A percentile compares a stretch with the other conserved stretches of the same genome.
phyloP scores from a whole-genome alignment of 345 rosid species.

The Camelina neglecta region DNA sequence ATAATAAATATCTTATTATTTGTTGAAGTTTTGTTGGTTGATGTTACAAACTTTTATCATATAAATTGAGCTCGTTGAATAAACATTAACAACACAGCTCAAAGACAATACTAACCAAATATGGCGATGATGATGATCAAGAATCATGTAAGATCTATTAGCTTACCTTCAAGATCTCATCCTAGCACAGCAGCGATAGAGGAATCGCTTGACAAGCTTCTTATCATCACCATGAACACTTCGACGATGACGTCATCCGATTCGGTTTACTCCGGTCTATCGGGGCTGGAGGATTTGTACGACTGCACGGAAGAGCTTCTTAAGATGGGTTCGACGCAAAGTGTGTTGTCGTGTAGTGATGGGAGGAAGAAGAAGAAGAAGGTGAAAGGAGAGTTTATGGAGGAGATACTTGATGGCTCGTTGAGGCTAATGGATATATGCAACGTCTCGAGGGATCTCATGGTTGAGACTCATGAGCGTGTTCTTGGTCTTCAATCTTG shows the following conservation, averaged over 20 bases:
- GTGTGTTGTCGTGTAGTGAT: slow-evolving; percentile 39
- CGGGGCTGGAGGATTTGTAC: slow-evolving; percentile 54
- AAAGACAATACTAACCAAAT: not conserved
- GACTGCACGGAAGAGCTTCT: slow-evolving; percentile 61
- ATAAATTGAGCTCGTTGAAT: slow-evolving; percentile 39
- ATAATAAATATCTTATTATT: slow-evolving; percentile 7
- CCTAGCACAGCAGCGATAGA: slow-evolving; percentile 59
- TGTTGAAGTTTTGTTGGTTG: slow-evolving; percentile 37
- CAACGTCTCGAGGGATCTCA: slow-evolving; percentile 59
- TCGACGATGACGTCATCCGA: slow-evolving; percentile 46
- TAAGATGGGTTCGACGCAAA: slow-evolving; percentile 58
- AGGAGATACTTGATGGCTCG: slow-evolving; percentile 64
- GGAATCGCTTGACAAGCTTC: slow-evolving; percentile 59
- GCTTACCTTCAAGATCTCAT: slow-evolving; percentile 81
- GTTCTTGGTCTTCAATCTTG: slow-evolving; percentile 61
- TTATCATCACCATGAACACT: slow-evolving; percentile 42
- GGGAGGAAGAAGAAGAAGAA: slow-evolving; percentile 26
- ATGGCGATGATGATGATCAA: slow-evolving; percentile 49
- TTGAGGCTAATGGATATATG: slow-evolving; percentile 66
- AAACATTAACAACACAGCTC: slow-evolving; percentile 32
- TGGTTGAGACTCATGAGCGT: slow-evolving; percentile 56
- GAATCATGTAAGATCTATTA: slow-evolving; percentile 61
- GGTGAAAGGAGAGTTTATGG: slow-evolving; percentile 47
- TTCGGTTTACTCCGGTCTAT: slow-evolving; percentile 49
- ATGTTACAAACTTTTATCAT: slow-evolving; percentile 14